Evolutionary conservation across 257 asterid species (phyloP).

Genomic region (Salvia splendens): DNA sequence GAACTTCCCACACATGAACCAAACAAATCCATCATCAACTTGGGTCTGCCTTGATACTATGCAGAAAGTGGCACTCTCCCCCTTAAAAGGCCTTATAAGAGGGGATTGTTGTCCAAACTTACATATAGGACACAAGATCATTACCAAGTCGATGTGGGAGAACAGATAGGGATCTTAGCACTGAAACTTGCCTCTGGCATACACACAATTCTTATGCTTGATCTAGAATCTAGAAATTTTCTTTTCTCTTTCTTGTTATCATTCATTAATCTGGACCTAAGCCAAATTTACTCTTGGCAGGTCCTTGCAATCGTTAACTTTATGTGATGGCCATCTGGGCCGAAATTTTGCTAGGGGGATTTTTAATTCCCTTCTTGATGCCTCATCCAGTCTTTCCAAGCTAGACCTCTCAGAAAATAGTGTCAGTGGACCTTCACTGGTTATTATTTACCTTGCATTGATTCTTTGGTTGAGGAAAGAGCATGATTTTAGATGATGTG

Average conservation of each 20-base stretch:
- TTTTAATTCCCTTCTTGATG: constrained; percentile 62
- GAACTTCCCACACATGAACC: too few relatives aligned
- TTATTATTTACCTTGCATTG: constrained; percentile 22
- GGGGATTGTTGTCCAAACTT: too few relatives aligned
- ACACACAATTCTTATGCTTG: constrained; percentile 7
- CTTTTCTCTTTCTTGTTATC: neutral
- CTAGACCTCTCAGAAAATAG: constrained; percentile 91
- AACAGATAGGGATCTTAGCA: too few relatives aligned
- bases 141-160: too few relatives aligned
- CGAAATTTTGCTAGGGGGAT: constrained; percentile 57
- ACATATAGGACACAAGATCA: too few relatives aligned
- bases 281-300: constrained; percentile 41
- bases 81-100: too few relatives aligned
- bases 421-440: constrained; percentile 49
- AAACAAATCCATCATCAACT: too few relatives aligned
- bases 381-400: constrained; percentile 54
- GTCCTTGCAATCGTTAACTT: constrained; percentile 64
- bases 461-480: constrained; percentile 4
- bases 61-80: too few relatives aligned
- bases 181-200: constrained; percentile 2
- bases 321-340: constrained; percentile 65
- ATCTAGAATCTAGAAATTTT: neutral
- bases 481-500: constrained; percentile 28
- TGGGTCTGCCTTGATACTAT: too few relatives aligned
- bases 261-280: constrained; percentile 23